Percentiles rank a stretch among this genome's conserved stretches.
Conservation (phyloP, 73 alveolate species). For the Uronychia setigera region DNA sequence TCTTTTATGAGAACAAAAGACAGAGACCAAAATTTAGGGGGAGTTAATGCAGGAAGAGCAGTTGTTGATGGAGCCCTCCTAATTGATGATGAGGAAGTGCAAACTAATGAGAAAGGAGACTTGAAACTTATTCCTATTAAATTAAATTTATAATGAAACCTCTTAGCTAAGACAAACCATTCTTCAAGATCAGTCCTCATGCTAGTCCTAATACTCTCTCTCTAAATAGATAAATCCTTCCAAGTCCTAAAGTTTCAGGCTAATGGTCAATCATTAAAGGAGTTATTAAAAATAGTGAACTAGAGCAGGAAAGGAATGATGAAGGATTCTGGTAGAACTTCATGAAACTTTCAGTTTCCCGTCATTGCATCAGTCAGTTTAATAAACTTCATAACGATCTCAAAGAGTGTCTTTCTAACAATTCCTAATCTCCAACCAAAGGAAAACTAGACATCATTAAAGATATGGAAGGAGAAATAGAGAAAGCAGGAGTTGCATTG, state of each 20-base stretch:
- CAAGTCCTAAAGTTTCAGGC: neutral
- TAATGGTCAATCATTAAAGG: neutral
- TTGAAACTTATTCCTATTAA: neutral
- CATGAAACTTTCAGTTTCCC: neutral
- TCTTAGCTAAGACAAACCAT: neutral
- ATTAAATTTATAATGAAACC: neutral
- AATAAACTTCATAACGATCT: neutral
- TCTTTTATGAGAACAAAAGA: slow-evolving; percentile 86
- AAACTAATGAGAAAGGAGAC: neutral
- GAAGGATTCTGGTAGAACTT: neutral
- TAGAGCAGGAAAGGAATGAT: neutral
- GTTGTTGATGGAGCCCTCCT: slow-evolving; percentile 80
- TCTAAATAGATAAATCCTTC: neutral
- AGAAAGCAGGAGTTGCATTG: neutral
- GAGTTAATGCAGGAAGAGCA: slow-evolving; percentile 91
- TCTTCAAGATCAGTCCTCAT: neutral
- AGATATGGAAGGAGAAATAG: neutral
- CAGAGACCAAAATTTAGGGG: slow-evolving; percentile 88
- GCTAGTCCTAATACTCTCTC: neutral
- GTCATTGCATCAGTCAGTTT: neutral
- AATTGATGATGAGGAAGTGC: slow-evolving; percentile 20
- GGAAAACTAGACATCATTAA: neutral
- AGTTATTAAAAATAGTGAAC: neutral
- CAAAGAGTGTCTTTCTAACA: neutral
- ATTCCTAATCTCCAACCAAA: neutral